phyloP scores from a whole-genome alignment of 148 eudicot genomes.

The Chenopodium berlandieri region DNA sequence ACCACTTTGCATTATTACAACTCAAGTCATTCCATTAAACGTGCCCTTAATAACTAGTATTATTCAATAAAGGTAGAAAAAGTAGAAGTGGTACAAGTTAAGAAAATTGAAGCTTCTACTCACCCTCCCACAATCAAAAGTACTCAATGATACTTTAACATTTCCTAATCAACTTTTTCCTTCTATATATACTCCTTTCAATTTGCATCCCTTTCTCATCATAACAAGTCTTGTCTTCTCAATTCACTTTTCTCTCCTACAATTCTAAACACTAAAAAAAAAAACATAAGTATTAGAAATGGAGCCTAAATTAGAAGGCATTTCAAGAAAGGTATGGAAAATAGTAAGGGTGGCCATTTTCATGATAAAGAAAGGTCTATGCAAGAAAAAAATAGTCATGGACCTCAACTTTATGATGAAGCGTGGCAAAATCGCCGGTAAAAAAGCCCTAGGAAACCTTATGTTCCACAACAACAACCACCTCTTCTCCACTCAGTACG shows the following conservation, averaged over 20 bases:
- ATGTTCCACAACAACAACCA: constrained; percentile 40
- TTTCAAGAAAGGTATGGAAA: constrained; percentile 49
- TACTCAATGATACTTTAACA: neutral
- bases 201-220: constrained; percentile 14
- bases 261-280: neutral
- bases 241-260: neutral
- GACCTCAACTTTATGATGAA: constrained; percentile 57
- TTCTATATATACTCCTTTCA: constrained; percentile 23
- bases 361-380: constrained; percentile 66
- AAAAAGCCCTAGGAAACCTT: constrained; percentile 59
- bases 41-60: neutral
- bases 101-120: constrained; percentile 22
- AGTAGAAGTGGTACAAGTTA: constrained; percentile 7
- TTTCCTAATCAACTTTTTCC: neutral
- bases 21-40: constrained; percentile 9
- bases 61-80: constrained; percentile 13
- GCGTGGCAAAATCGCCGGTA: constrained; percentile 63
- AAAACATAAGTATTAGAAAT: constrained; percentile 23
- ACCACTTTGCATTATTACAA: neutral
- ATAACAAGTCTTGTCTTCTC: neutral
- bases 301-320: constrained; percentile 46
- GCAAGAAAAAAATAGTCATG: constrained; percentile 45
- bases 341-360: constrained; percentile 41
- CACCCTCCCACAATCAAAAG: constrained; percentile 21
- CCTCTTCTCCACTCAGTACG: neutral